Base-by-base conservation (phyloP, 2,329 filamentous ascomycete species). In the Fusarium sp. region DNA sequence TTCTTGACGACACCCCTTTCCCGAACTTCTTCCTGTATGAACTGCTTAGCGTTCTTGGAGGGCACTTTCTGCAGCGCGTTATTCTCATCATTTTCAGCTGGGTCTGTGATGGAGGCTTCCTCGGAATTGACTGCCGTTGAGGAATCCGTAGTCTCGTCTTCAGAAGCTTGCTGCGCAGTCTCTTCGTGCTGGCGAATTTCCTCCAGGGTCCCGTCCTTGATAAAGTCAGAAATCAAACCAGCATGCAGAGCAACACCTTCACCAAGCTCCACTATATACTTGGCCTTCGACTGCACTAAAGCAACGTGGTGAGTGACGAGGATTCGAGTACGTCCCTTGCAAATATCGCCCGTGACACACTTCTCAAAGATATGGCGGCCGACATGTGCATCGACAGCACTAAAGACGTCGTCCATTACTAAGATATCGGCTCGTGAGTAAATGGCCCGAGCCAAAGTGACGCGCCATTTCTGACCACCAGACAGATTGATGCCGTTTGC, bases 401-500 rank as follows among this genome's bases (percentile, higher is more conserved):
- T 94, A 80, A 97, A 95, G 45, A 96, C 93, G 78, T 97, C 94
- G 80, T 97, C 94, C 77, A 96, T 86, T 24, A 96, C 85, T 10
- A 97, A 84, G 70, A 95, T 91, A 1, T 92, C 91, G 2, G 93
- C 93, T 20, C 93, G 87, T 5, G 93, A 95, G 81, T 96, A 96
- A 24, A 96, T 85, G 2, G 94, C 93, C 52, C 94, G 87, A 5
- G 94, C 94, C 75, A 97, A 90, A 1, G 93, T 94, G 38, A 96
- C 88, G 59, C 94, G 89, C 92, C 94, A 95, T 78, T 93, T 91
- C 81, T 97, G 94, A 1, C 94, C 94, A 71, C 94, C 94, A 70
- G 92, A 94, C 12, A 97, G 85, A 75, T 96, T 95, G 75, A 96
- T 93, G 12, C 94, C 94, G 70, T 96, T 95, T 6, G 93, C 92